Evolutionary conservation across 2,329 filamentous ascomycete genomes (phyloP).

Genomic region (Amauroascus verrucosus): DNA sequence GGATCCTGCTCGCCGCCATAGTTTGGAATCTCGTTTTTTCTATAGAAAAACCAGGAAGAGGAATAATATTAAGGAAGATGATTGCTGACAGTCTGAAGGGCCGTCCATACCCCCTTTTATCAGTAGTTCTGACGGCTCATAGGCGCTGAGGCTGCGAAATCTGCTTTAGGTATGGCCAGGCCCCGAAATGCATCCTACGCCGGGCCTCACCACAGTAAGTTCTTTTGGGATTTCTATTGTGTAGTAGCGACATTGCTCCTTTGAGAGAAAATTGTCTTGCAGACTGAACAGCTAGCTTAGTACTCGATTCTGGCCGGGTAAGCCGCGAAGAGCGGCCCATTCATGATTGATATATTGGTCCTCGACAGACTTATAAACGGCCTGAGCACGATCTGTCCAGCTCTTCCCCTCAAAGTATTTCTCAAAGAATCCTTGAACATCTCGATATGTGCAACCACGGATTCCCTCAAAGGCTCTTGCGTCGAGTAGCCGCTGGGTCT

Average conservation of each 20-base stretch:
- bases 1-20: no score
- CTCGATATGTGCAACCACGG: constrained; percentile 12
- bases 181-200: no score
- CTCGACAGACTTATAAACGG: constrained; percentile 8
- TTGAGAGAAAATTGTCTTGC: constrained; percentile 17
- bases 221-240: constrained; percentile 1
- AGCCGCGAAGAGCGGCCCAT: constrained; percentile 14
- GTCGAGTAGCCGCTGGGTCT: constrained; percentile 17
- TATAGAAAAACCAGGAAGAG: no score
- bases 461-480: constrained; percentile 18
- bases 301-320: constrained; percentile 8
- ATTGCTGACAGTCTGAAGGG: no score
- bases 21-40: no score
- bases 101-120: no score
- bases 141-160: no score
- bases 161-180: no score
- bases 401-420: constrained; percentile 20
- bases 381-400: constrained; percentile 14
- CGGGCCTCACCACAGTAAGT: constrained; percentile 14
- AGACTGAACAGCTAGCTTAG: constrained; percentile 17
- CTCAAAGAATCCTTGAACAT: constrained; percentile 17
- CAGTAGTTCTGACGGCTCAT: no score
- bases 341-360: background rate
- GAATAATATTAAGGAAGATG: no score
- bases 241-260: constrained; percentile 13